phyloP scores from a whole-genome alignment of 2,329 filamentous ascomycete genomes.

The Colletotrichum salicis region DNA sequence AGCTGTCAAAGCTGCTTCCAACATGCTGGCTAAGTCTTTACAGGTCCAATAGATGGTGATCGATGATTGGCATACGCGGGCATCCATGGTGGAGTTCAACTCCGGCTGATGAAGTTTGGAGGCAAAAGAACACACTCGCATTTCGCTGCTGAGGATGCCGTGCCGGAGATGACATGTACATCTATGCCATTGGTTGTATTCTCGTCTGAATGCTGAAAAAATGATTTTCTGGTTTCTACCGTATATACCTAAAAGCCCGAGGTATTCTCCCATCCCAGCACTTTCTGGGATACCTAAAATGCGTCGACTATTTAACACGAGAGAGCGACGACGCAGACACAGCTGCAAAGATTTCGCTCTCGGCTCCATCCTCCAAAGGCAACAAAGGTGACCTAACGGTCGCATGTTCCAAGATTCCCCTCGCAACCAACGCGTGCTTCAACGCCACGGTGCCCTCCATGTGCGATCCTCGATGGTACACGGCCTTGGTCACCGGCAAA shows the following conservation, averaged over 20 bases:
- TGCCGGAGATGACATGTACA: too few relatives aligned
- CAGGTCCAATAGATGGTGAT: not conserved
- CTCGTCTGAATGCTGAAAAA: too few relatives aligned
- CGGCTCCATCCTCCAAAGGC: conserved; percentile 54
- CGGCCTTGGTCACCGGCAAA: conserved; percentile 62
- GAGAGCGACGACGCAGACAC: conserved; percentile 44
- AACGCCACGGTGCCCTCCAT: conserved; percentile 65
- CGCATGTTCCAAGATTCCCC: conserved; percentile 60
- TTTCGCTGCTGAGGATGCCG: too few relatives aligned
- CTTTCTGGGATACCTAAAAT: too few relatives aligned
- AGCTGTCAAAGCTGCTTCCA: not conserved
- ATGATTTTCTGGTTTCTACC: not conserved
- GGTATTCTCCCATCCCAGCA: not conserved
- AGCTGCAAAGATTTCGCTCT: conserved; percentile 54
- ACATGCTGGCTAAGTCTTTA: not conserved
- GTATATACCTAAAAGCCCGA: not conserved
- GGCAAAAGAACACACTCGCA: not conserved
- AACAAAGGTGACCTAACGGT: conserved; percentile 61
- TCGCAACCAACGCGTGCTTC: conserved; percentile 62
- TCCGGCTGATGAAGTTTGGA: not conserved
- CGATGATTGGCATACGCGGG: not conserved
- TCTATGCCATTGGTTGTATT: too few relatives aligned
- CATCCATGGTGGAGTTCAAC: not conserved
- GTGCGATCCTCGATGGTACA: conserved; percentile 64
- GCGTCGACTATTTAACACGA: not conserved